Evolutionary conservation across 345 rosid species (phyloP).

Genomic region (Aquilaria malaccensis): DNA sequence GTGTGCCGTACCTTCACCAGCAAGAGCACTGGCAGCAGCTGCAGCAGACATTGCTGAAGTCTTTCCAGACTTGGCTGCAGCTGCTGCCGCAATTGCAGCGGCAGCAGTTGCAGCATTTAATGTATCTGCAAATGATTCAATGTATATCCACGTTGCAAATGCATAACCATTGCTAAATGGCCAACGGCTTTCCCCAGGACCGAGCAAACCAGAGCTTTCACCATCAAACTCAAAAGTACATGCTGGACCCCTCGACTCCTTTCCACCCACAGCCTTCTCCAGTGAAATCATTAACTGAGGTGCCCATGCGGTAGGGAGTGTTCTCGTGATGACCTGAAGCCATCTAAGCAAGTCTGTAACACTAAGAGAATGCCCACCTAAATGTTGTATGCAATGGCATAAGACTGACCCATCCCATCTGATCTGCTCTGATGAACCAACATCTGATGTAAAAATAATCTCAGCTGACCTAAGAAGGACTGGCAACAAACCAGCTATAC

Average conservation of each 20-base stretch:
- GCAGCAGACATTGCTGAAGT: slow-evolving; percentile 99
- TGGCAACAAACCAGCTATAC: slow-evolving; percentile 80
- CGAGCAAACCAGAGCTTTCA: slow-evolving; percentile 98
- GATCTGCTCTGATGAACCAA: slow-evolving; percentile 30
- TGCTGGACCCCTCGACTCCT: slow-evolving; percentile 93
- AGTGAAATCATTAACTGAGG: slow-evolving; percentile 63
- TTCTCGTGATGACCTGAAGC: slow-evolving; percentile 64
- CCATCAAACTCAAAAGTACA: slow-evolving; percentile 97
- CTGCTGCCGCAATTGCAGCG: slow-evolving; percentile 93
- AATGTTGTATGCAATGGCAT: slow-evolving; percentile 76
- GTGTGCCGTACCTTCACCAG: slow-evolving; percentile 97
- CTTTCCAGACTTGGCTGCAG: slow-evolving; percentile 96
- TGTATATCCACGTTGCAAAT: slow-evolving; percentile 95
- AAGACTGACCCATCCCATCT: slow-evolving; percentile 76
- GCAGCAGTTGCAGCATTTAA: slow-evolving; percentile 95
- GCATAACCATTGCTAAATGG: slow-evolving; percentile 93
- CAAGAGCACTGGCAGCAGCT: slow-evolving; percentile 99
- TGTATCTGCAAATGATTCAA: slow-evolving; percentile 99
- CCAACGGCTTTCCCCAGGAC: slow-evolving; percentile 99
- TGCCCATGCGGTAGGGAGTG: slow-evolving; percentile 64
- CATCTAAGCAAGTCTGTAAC: slow-evolving; percentile 77
- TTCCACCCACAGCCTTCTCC: slow-evolving; percentile 90
- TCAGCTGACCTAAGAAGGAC: slow-evolving; percentile 85
- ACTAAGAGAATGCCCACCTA: slow-evolving; percentile 87
- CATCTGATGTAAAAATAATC: slow-evolving; percentile 63